Conservation (phyloP, 305 asterid genomes). For the Stenogyne calaminthoides region DNA sequence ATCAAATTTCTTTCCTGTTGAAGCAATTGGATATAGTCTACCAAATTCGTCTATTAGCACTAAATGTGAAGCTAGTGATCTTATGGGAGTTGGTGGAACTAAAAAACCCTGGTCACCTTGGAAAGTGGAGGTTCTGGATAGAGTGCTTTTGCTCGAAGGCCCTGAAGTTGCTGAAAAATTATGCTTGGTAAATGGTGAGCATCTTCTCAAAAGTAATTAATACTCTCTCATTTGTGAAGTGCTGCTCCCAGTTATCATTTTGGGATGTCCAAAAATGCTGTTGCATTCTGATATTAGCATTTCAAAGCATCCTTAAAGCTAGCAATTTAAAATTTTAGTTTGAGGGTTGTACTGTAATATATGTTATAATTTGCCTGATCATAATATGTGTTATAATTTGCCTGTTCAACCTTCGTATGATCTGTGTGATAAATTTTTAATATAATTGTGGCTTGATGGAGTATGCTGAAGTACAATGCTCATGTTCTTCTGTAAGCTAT, state of each 20-base stretch:
- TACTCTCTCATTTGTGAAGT: slow-evolving; percentile 24
- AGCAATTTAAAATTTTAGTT: slow-evolving; percentile 4
- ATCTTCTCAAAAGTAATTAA: slow-evolving; percentile 25
- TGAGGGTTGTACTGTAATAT: slow-evolving; percentile 20
- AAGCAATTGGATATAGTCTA: slow-evolving; percentile 70
- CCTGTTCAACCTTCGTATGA: slow-evolving; percentile 8
- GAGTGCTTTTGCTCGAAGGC: slow-evolving; percentile 75
- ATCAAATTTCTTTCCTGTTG: slow-evolving; percentile 69
- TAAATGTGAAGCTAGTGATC: slow-evolving; percentile 40
- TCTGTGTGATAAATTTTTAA: not conserved
- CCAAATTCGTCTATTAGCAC: slow-evolving; percentile 40
- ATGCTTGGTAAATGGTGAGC: slow-evolving; percentile 83
- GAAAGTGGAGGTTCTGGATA: slow-evolving; percentile 94
- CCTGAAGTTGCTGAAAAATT: slow-evolving; percentile 84
- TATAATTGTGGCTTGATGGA: slow-evolving; percentile 9
- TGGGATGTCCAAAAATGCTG: slow-evolving; percentile 14
- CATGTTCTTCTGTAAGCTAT: slow-evolving; percentile 11
- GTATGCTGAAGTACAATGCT: slow-evolving; percentile 7
- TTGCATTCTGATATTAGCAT: slow-evolving; percentile 11
- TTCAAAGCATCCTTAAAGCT: slow-evolving; percentile 7
- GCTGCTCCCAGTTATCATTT: slow-evolving; percentile 15
- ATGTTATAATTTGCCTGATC: not conserved
- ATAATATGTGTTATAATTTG: slow-evolving; percentile 8
- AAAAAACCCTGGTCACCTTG: slow-evolving; percentile 65
- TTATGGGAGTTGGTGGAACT: slow-evolving; percentile 43